Evolutionary conservation across 495 filamentous ascomycete genomes (phyloP).

Genomic region (Penicillium soppii): DNA sequence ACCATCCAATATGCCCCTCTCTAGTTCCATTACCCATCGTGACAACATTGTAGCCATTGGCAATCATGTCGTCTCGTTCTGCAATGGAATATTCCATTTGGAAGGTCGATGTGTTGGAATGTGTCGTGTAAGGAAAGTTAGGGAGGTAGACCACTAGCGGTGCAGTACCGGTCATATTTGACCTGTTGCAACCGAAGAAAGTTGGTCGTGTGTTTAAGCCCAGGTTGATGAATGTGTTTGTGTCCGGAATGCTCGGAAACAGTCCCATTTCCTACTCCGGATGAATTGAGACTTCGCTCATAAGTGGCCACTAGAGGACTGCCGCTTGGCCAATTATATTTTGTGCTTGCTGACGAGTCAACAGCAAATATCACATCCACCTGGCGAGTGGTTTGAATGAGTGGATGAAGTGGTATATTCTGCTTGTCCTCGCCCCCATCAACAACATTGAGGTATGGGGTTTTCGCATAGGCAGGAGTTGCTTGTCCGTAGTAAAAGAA

Average conservation of each 20-base stretch:
- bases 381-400: constrained; percentile 65
- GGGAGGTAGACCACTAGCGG: constrained; percentile 52
- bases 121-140: neutral
- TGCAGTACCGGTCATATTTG: constrained; percentile 40
- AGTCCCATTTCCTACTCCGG: constrained; percentile 65
- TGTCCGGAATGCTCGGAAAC: constrained; percentile 73
- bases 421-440: neutral
- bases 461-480: constrained; percentile 55
- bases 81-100: neutral
- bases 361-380: constrained; percentile 86
- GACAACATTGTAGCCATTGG: constrained; percentile 78
- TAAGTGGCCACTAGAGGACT: constrained; percentile 75
- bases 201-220: constrained; percentile 74
- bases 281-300: constrained; percentile 58
- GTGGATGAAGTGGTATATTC: constrained; percentile 54
- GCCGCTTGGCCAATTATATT: constrained; percentile 68
- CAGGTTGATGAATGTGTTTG: constrained; percentile 73
- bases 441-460: neutral
- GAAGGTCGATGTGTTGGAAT: neutral
- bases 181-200: constrained; percentile 80
- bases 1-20: constrained; percentile 62
- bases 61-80: constrained; percentile 70
- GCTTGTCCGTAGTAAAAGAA: constrained; percentile 67
- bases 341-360: constrained; percentile 71
- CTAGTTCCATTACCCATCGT: constrained; percentile 74